Evolutionary conservation across 805 yeast species (phyloP).

Genomic region (Sugiyamaella marilandica): DNA sequence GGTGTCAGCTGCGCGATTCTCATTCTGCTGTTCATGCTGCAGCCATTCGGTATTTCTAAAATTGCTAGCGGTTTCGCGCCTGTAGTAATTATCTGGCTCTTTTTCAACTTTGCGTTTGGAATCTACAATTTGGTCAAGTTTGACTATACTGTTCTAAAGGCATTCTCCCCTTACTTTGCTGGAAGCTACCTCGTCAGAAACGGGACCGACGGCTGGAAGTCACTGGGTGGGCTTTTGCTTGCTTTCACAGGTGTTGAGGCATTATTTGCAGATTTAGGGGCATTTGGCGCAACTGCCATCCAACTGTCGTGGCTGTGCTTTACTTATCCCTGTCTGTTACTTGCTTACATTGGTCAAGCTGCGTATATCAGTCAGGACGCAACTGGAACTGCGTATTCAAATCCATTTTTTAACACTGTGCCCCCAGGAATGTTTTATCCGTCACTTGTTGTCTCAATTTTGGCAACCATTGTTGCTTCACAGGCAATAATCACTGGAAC

Average conservation of each 20-base stretch:
- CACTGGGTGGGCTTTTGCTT: slow-evolving; percentile 49
- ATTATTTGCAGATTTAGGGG: slow-evolving; percentile 61
- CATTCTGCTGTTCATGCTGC: slow-evolving; percentile 42
- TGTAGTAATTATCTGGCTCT: slow-evolving; percentile 48
- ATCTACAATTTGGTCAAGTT: slow-evolving; percentile 40
- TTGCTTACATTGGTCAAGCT: slow-evolving; percentile 56
- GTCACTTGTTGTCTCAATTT: slow-evolving; percentile 48
- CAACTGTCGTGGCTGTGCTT: slow-evolving; percentile 43
- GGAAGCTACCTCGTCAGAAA: slow-evolving; percentile 37
- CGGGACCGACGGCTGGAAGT: slow-evolving; percentile 35
- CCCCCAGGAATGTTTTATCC: slow-evolving; percentile 15
- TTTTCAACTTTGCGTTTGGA: slow-evolving; percentile 44
- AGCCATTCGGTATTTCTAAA: slow-evolving; percentile 47
- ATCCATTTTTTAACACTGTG: slow-evolving; percentile 16
- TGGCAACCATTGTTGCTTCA: slow-evolving; percentile 55
- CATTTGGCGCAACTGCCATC: slow-evolving; percentile 47
- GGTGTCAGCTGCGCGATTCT: slow-evolving; percentile 48
- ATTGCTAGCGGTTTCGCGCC: slow-evolving; percentile 52
- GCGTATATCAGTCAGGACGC: slow-evolving; percentile 32
- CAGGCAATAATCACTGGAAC: slow-evolving; percentile 57
- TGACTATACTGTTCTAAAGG: slow-evolving; percentile 41
- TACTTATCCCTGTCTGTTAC: slow-evolving; percentile 49
- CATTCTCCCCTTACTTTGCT: slow-evolving; percentile 51
- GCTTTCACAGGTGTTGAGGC: slow-evolving; percentile 59
- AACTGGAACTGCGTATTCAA: slow-evolving; percentile 11